Conservation (phyloP, 169 alveolate genomes). For the Cryptosporidium ubiquitum region DNA sequence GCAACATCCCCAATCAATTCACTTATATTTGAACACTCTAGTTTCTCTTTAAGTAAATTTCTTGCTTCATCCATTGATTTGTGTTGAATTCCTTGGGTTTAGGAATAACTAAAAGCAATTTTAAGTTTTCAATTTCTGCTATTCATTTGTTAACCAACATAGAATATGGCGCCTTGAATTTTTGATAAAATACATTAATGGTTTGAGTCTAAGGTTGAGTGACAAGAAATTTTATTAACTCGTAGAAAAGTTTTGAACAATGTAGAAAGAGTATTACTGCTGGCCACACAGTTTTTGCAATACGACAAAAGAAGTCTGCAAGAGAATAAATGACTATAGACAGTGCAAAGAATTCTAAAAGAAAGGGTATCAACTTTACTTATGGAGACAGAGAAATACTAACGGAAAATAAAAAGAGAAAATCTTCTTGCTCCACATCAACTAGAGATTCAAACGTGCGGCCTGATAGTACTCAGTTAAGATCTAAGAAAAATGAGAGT, state of each 20-base stretch:
- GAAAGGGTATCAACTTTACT: background rate
- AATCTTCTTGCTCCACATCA: background rate
- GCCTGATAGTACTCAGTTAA: background rate
- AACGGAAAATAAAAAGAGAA: background rate
- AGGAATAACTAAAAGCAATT: background rate
- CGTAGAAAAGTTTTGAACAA: background rate
- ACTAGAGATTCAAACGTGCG: background rate
- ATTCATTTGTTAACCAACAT: background rate
- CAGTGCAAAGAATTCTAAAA: background rate
- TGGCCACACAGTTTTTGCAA: background rate
- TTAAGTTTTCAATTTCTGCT: background rate
- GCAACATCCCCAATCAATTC: background rate
- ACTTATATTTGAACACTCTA: background rate
- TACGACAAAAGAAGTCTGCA: background rate
- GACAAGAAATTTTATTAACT: background rate
- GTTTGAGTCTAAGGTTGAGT: background rate
- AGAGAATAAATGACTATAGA: background rate
- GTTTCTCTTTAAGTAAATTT: background rate
- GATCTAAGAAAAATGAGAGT: slow-evolving; percentile 1
- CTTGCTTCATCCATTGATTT: background rate
- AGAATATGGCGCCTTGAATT: background rate
- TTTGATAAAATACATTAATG: background rate
- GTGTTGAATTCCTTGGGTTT: background rate
- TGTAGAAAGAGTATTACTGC: background rate
- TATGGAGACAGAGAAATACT: background rate